phyloP scores from a whole-genome alignment of 345 rosid species.

The Eucalyptus marginata region DNA sequence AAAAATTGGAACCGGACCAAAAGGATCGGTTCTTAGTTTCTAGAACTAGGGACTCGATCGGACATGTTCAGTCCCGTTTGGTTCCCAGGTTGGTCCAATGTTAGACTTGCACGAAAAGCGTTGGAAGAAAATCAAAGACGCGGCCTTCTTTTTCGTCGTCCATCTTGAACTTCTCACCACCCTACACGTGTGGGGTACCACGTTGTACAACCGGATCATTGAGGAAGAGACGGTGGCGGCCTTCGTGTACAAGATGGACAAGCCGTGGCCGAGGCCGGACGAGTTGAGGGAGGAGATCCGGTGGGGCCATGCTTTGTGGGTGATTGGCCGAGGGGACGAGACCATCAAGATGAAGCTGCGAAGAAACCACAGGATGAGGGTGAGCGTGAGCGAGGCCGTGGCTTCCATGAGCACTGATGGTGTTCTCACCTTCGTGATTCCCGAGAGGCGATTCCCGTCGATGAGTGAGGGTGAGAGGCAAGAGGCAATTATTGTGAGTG shows the following conservation, averaged over 20 bases:
- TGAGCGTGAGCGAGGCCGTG: neutral
- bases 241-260: neutral
- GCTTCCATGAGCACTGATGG: neutral
- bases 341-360: neutral
- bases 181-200: neutral
- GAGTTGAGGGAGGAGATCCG: neutral
- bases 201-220: neutral
- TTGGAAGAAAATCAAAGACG: neutral
- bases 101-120: neutral
- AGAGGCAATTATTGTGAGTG: too few species aligned
- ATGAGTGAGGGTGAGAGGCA: neutral
- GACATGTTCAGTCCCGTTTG: too few species aligned
- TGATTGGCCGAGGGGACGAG: neutral
- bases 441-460: neutral
- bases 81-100: neutral
- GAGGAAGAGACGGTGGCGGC: neutral
- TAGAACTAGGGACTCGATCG: neutral
- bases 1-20: fast-evolving
- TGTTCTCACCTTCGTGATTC: neutral
- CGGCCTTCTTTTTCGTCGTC: neutral
- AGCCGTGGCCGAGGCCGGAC: neutral
- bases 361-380: neutral
- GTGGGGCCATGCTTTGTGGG: neutral
- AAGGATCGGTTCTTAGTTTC: neutral
- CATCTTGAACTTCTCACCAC: neutral